Conservation (phyloP, 495 filamentous ascomycete genomes). For the Hypoxylon fragiforme region DNA sequence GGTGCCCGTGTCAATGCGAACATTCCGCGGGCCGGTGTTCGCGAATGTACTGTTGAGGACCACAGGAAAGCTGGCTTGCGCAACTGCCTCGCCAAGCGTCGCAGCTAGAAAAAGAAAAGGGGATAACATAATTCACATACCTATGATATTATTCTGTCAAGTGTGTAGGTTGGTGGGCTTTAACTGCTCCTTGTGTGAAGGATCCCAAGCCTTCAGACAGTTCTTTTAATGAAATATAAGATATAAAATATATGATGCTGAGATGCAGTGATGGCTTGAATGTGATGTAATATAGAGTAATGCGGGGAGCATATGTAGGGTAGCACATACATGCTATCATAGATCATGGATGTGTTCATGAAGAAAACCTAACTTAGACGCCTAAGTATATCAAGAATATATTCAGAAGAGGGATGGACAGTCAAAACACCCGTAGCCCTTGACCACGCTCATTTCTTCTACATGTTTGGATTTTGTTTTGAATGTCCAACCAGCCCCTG, state of each 20-base stretch:
- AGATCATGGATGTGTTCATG: neutral
- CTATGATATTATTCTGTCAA: too few relatives aligned
- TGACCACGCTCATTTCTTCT: slow-evolving; percentile 80
- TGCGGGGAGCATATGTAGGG: neutral
- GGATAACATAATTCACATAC: neutral
- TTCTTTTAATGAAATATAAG: too few relatives aligned
- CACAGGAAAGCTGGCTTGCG: slow-evolving; percentile 2
- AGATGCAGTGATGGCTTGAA: neutral
- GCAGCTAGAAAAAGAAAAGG: neutral
- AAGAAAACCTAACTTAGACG: neutral
- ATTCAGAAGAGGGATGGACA: slow-evolving; percentile 58
- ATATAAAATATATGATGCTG: slow-evolving; percentile 11
- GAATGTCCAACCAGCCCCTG: slow-evolving; percentile 69
- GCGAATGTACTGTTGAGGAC: slow-evolving; percentile 8
- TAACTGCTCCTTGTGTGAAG: too few relatives aligned
- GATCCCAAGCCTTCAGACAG: too few relatives aligned
- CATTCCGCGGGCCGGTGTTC: slow-evolving; percentile 12
- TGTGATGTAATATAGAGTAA: slow-evolving; percentile 3
- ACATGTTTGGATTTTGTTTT: slow-evolving; percentile 73
- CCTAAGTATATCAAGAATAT: neutral
- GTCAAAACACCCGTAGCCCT: slow-evolving; percentile 77
- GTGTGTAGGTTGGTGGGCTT: too few relatives aligned
- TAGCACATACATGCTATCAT: neutral
- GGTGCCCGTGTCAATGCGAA: slow-evolving; percentile 42
- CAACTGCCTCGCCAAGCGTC: neutral